phyloP scores from a whole-genome alignment of 2,329 filamentous ascomycete genomes.

The Pseudopyrenochaeta lycopersici region DNA sequence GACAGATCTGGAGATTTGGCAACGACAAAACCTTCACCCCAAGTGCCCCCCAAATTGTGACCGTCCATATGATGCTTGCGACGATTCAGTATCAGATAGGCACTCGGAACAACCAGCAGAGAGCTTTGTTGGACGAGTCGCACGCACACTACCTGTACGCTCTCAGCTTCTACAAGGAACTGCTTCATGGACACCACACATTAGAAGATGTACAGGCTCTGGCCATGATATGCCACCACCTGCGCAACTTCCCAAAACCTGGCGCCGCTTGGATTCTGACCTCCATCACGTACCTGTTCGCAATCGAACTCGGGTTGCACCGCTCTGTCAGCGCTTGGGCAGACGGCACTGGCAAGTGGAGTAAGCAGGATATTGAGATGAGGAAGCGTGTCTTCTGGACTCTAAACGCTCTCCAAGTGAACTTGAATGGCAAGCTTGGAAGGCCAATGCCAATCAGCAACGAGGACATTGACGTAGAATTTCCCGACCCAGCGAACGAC shows the following conservation, averaged over 20 bases:
- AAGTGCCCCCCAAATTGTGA: conserved; percentile 71
- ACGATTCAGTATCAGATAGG: conserved; percentile 81
- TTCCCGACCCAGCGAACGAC: conserved; percentile 76
- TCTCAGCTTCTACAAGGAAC: conserved; percentile 72
- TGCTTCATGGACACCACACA: conserved; percentile 68
- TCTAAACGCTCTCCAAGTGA: conserved; percentile 71
- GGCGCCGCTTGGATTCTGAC: conserved; percentile 76
- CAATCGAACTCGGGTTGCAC: conserved; percentile 79
- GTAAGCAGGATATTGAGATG: conserved; percentile 74
- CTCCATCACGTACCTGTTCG: conserved; percentile 71
- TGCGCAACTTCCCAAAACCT: conserved; percentile 81
- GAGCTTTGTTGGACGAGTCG: conserved; percentile 67
- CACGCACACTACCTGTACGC: conserved; percentile 83
- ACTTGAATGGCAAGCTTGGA: conserved; percentile 78
- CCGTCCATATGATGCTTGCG: conserved; percentile 81
- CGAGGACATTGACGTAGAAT: conserved; percentile 81
- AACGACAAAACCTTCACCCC: conserved; percentile 72
- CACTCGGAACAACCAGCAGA: conserved; percentile 67
- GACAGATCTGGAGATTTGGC: conserved; percentile 74
- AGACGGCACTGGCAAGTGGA: conserved; percentile 52
- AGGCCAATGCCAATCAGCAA: conserved; percentile 77
- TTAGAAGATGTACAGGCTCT: conserved; percentile 77
- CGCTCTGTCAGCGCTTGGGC: conserved; percentile 71
- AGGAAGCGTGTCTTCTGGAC: conserved; percentile 82
- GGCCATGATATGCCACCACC: conserved; percentile 74